These are phyloP conservation scores for Pyrenula massariospora DNA, from an alignment of 495 filamentous ascomycete genomes.

Conservation along the genomic window DNA sequence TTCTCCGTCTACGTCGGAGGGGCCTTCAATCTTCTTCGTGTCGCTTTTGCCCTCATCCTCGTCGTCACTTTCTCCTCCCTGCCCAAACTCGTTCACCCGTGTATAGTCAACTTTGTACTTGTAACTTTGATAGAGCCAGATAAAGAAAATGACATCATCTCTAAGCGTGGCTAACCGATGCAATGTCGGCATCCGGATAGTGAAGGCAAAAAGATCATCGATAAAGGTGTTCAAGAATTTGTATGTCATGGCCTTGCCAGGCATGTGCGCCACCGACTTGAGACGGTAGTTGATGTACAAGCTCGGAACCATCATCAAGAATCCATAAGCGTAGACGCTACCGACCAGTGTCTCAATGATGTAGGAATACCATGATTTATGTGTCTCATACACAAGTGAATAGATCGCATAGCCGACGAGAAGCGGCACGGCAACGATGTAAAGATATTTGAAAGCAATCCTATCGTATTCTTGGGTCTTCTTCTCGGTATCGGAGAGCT, in stretches of 20 bases:
- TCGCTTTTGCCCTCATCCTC: conserved; percentile 42
- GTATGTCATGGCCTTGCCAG: conserved; percentile 88
- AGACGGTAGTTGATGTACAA: conserved; percentile 98
- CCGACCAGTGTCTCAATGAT: conserved; percentile 86
- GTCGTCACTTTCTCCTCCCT: conserved; percentile 82
- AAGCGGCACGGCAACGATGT: conserved; percentile 80
- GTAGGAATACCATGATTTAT: conserved; percentile 97
- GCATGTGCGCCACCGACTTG: conserved; percentile 96
- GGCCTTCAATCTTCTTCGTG: background rate
- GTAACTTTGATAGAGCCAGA: conserved; percentile 93
- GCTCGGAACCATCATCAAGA: conserved; percentile 97
- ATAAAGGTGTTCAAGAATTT: conserved; percentile 83
- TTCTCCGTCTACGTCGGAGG: background rate
- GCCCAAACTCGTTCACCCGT: conserved; percentile 93
- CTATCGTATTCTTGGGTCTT: conserved; percentile 98
- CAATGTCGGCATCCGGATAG: conserved; percentile 96
- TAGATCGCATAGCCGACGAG: conserved; percentile 82
- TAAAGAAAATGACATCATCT: conserved; percentile 96
- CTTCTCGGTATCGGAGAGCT: conserved; percentile 85
- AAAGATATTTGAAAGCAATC: conserved; percentile 95
- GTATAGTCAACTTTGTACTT: conserved; percentile 88
- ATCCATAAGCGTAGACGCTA: conserved; percentile 94
- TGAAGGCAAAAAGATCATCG: conserved; percentile 89
- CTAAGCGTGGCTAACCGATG: conserved; percentile 90
- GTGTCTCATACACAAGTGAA: conserved; percentile 81